These are phyloP conservation scores for Antrodiella citrinella DNA, from an alignment of 768 basidiomycete genomes.

Conservation along the genomic window DNA sequence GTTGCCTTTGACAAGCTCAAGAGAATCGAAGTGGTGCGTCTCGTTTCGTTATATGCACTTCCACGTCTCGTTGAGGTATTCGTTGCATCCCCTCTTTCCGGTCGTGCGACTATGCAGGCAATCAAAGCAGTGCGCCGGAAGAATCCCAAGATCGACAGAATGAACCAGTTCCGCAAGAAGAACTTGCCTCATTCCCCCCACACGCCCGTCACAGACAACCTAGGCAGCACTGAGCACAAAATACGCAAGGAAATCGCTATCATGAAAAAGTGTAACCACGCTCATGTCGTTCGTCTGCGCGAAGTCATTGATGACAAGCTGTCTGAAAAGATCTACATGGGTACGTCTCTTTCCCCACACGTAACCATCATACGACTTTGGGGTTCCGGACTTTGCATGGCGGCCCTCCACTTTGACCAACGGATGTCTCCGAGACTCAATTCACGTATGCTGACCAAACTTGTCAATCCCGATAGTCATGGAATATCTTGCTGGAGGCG, in stretches of 20 bases:
- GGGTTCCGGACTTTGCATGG: neutral
- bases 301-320: conserved; percentile 94
- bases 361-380: neutral
- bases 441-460: conserved; percentile 1
- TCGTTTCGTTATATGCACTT: conserved; percentile 29
- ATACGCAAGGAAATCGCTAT: conserved; percentile 94
- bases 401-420: neutral
- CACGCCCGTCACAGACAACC: conserved; percentile 54
- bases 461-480: conserved; percentile 51
- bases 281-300: conserved; percentile 80
- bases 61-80: too few species aligned
- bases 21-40: conserved; percentile 35
- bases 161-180: conserved; percentile 37
- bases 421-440: neutral
- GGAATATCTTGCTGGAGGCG: conserved; percentile 94
- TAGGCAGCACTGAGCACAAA: conserved; percentile 70
- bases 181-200: conserved; percentile 38
- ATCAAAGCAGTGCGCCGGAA: conserved; percentile 73
- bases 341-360: conserved; percentile 39
- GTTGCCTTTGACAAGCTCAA: conserved; percentile 48
- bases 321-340: conserved; percentile 86
- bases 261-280: conserved; percentile 94
- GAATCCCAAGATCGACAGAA: conserved; percentile 62
- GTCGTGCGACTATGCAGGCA: conserved; percentile 38
- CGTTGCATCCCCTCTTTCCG: neutral